Percentiles rank a stretch among this genome's conserved stretches.
Conservation (phyloP, 2,329 filamentous ascomycete species). For the Phialocephala subalpina region DNA sequence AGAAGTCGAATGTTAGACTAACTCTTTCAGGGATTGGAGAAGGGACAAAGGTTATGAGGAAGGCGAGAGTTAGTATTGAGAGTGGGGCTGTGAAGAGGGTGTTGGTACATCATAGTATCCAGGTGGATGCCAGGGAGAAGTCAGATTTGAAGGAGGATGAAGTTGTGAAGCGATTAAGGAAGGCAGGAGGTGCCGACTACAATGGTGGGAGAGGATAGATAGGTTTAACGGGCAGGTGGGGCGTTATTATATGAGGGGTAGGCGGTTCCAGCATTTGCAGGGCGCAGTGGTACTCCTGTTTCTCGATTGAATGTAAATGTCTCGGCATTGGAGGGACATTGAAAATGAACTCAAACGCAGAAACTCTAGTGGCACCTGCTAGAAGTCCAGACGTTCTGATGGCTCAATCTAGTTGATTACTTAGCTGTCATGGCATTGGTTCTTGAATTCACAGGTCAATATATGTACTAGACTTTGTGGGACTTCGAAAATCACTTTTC, state of each 20-base stretch:
- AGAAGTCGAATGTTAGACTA: no score
- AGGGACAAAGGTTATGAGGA: slow-evolving; percentile 72
- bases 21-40: slow-evolving; percentile 62
- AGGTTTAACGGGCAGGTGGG: slow-evolving; percentile 4
- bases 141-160: slow-evolving; percentile 68
- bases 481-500: no score
- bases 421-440: no score
- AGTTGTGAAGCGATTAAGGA: slow-evolving; percentile 67
- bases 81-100: slow-evolving; percentile 70
- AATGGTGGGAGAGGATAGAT: slow-evolving; percentile 64
- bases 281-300: slow-evolving; percentile 15
- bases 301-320: not conserved
- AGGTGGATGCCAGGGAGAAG: slow-evolving; percentile 67
- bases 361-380: no score
- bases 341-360: no score
- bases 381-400: no score
- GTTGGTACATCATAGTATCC: slow-evolving; percentile 70
- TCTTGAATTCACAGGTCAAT: no score
- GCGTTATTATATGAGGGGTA: slow-evolving; percentile 19
- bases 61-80: slow-evolving; percentile 73
- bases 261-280: slow-evolving; percentile 21
- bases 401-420: no score
- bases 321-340: no score
- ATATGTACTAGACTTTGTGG: no score
- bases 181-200: slow-evolving; percentile 75